phyloP scores from a whole-genome alignment of 164 flowering plant species.

The Tetrastigma voinierianum region DNA sequence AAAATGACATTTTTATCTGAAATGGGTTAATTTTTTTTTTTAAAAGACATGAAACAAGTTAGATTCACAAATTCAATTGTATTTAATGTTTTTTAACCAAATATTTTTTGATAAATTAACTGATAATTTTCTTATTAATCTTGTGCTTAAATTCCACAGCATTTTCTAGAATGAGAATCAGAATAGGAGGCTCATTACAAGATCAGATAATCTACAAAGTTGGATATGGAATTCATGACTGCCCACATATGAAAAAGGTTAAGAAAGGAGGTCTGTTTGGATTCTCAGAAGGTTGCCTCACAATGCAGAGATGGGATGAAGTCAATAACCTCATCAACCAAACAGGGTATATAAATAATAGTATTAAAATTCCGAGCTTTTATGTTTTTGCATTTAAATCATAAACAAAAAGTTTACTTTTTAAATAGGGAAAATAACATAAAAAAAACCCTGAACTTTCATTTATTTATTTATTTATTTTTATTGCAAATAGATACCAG shows the following conservation, averaged over 20 bases:
- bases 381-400: not conserved
- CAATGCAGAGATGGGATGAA: slow-evolving; percentile 66
- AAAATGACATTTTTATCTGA: no score
- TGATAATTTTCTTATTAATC: not conserved
- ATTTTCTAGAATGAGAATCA: slow-evolving; percentile 37
- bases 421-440: no score
- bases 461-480: no score
- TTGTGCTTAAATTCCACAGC: slow-evolving; percentile 6
- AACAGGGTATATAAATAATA: slow-evolving; percentile 32
- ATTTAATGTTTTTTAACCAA: no score
- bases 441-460: no score
- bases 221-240: slow-evolving; percentile 28
- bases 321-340: slow-evolving; percentile 35
- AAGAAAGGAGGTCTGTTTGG: slow-evolving; percentile 46
- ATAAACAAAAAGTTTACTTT: no score
- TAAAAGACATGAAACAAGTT: no score
- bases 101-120: not conserved
- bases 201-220: slow-evolving; percentile 58
- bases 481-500: no score
- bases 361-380: not conserved
- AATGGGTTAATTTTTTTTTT: no score
- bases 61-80: no score
- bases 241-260: slow-evolving; percentile 28
- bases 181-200: slow-evolving; percentile 76
- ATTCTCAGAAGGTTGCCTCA: slow-evolving; percentile 51